Evolutionary conservation across 805 yeast species (phyloP).

Genomic region (Cyberlindnera japonica): DNA sequence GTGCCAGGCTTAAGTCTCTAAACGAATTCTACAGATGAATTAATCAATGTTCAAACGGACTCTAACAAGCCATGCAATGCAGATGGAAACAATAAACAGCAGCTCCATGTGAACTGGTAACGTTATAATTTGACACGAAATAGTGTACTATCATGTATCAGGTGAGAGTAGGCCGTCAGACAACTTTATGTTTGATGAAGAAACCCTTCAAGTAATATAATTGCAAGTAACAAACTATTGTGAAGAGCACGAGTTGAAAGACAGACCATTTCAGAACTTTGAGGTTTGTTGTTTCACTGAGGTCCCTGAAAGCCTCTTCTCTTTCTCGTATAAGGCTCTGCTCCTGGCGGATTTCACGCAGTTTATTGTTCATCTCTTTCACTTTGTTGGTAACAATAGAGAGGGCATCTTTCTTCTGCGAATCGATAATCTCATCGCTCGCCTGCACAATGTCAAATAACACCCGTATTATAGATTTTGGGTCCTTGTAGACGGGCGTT

Average conservation of each 20-base stretch:
- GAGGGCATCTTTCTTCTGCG: slow-evolving; percentile 51
- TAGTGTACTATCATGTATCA: too few species aligned
- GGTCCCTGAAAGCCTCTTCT: slow-evolving; percentile 74
- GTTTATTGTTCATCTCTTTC: slow-evolving; percentile 51
- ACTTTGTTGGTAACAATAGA: slow-evolving; percentile 53
- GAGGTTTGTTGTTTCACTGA: slow-evolving; percentile 70
- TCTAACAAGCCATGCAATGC: too few species aligned
- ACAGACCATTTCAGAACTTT: slow-evolving; percentile 73
- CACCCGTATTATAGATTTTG: slow-evolving; percentile 55
- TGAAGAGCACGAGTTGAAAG: slow-evolving; percentile 64
- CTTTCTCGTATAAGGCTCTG: slow-evolving; percentile 59
- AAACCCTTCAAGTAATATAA: slow-evolving; percentile 71
- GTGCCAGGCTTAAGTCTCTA: too few species aligned
- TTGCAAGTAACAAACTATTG: slow-evolving; percentile 71
- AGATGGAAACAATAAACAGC: too few species aligned
- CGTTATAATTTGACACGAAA: too few species aligned
- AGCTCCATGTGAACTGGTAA: too few species aligned
- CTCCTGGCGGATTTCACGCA: slow-evolving; percentile 58
- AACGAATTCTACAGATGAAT: too few species aligned
- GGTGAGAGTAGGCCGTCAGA: slow-evolving; percentile 36
- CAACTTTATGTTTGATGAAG: slow-evolving; percentile 84
- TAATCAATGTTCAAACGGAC: too few species aligned
- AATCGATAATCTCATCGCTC: slow-evolving; percentile 60
- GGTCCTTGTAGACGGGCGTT: slow-evolving; percentile 45
- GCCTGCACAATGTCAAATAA: slow-evolving; percentile 71